Conservation (phyloP, 495 filamentous ascomycete genomes). For the Talaromyces proteolyticus region DNA sequence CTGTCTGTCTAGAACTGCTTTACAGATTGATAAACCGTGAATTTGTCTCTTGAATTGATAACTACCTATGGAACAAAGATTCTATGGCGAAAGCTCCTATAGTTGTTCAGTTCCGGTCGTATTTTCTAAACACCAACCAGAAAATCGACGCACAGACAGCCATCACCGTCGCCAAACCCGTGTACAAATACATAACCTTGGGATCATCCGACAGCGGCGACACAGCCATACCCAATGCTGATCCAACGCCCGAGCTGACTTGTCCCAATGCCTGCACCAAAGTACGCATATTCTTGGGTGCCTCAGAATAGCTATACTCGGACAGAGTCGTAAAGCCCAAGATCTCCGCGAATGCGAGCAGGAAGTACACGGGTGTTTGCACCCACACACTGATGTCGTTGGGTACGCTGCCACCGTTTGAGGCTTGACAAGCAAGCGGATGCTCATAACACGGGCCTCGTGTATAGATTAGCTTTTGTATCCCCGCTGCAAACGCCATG, state of each 20-base stretch:
- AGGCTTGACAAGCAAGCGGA: slow-evolving; percentile 31
- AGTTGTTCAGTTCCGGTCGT: too few species aligned
- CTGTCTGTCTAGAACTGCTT: too few species aligned
- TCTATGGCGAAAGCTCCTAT: too few species aligned
- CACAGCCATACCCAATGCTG: slow-evolving; percentile 20
- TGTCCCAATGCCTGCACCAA: slow-evolving; percentile 22
- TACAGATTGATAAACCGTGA: too few species aligned
- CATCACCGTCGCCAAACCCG: slow-evolving; percentile 28
- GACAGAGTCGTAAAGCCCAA: slow-evolving; percentile 46
- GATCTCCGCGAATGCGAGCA: slow-evolving; percentile 53
- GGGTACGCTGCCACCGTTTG: slow-evolving; percentile 15
- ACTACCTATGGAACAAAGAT: too few species aligned
- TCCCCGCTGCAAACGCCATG: slow-evolving; percentile 43
- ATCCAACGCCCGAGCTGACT: slow-evolving; percentile 14
- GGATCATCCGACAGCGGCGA: slow-evolving; percentile 23
- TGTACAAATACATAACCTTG: slow-evolving; percentile 42
- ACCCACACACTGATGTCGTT: slow-evolving; percentile 44
- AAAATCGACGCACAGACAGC: neutral
- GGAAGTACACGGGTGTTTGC: slow-evolving; percentile 50
- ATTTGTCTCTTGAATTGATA: too few species aligned
- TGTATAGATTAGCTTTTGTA: slow-evolving; percentile 34
- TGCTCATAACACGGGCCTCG: slow-evolving; percentile 44
- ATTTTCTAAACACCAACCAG: slow-evolving; percentile 8
- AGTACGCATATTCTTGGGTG: slow-evolving; percentile 24
- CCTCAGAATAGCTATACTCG: slow-evolving; percentile 37